Evolutionary conservation across 1,139 yeast genomes (phyloP).

Genomic region (Candida labiduridarum): DNA sequence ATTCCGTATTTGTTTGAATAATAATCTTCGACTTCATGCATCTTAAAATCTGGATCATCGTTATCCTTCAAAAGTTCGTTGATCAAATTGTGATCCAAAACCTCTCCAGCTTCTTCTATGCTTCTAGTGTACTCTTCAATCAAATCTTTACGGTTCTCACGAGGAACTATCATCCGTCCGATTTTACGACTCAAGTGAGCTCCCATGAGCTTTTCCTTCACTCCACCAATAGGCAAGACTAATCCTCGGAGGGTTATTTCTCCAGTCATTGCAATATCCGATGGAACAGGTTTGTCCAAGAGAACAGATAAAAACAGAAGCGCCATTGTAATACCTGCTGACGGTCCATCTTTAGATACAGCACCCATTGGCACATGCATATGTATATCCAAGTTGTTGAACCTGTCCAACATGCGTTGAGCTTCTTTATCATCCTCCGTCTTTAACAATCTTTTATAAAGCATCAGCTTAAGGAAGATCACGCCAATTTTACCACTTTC

Average conservation of each 20-base stretch:
- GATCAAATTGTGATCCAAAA: constrained; percentile 22
- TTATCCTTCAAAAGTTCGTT: constrained; percentile 43
- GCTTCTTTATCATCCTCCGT: constrained; percentile 12
- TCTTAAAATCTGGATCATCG: constrained; percentile 29
- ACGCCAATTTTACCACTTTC: constrained; percentile 84
- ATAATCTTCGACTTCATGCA: constrained; percentile 50
- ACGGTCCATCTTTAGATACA: constrained; percentile 88
- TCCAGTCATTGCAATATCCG: constrained; percentile 87
- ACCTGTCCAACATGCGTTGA: constrained; percentile 39
- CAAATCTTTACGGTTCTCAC: constrained; percentile 69
- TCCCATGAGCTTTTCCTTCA: constrained; percentile 81
- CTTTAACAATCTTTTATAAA: constrained; percentile 37
- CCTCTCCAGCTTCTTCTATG: constrained; percentile 31
- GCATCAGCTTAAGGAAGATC: constrained; percentile 68
- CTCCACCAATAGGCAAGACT: constrained; percentile 88
- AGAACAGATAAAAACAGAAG: constrained; percentile 75
- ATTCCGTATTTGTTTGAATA: constrained; percentile 56
- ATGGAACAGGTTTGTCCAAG: constrained; percentile 65
- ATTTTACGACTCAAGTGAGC: constrained; percentile 69
- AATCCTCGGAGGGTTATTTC: constrained; percentile 87
- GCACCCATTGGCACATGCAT: constrained; percentile 92
- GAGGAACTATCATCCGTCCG: constrained; percentile 65
- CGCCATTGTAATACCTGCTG: constrained; percentile 92
- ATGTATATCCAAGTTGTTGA: constrained; percentile 66
- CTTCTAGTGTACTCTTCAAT: constrained; percentile 55